Evolutionary conservation across 202 grass and related monocot species (phyloP).

Genomic region (Zoysia matrella): DNA sequence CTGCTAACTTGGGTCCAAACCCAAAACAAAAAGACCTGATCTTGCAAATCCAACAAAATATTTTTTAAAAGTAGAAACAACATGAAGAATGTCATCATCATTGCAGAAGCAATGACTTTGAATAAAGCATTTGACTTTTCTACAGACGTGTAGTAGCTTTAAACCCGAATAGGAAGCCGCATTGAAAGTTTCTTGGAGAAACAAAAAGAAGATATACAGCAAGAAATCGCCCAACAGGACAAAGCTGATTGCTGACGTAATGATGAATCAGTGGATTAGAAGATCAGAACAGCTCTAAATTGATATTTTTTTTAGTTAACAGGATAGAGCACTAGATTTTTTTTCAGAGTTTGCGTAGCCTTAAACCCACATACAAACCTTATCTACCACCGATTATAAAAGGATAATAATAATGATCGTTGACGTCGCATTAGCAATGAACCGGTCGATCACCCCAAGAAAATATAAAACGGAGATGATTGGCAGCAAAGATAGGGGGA

Average conservation of each 20-base stretch:
- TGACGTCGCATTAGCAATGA: neutral
- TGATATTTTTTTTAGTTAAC: neutral
- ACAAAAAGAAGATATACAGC: neutral
- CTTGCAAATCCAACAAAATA: neutral
- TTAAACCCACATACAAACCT: neutral
- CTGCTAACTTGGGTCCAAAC: conserved; percentile 8
- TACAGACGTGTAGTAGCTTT: neutral
- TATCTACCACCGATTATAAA: neutral
- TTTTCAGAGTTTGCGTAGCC: neutral
- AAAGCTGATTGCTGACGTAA: neutral
- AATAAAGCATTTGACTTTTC: conserved; percentile 29
- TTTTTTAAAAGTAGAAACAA: neutral
- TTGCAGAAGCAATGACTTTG: conserved; percentile 3
- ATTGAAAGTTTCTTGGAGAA: neutral
- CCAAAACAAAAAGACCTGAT: conserved; percentile 29
- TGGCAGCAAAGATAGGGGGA: neutral
- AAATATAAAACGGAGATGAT: neutral
- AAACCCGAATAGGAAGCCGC: neutral
- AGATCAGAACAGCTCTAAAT: neutral
- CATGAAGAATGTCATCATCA: neutral
- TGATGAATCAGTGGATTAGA: neutral
- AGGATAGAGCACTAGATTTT: neutral
- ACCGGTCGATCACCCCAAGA: neutral
- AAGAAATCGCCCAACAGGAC: neutral
- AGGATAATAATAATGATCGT: neutral